A percentile compares a stretch with the other conserved stretches of the same genome.
These are phyloP conservation scores for Quercus robur DNA, from an alignment of 306 rosid genomes.

Conservation along the genomic window DNA sequence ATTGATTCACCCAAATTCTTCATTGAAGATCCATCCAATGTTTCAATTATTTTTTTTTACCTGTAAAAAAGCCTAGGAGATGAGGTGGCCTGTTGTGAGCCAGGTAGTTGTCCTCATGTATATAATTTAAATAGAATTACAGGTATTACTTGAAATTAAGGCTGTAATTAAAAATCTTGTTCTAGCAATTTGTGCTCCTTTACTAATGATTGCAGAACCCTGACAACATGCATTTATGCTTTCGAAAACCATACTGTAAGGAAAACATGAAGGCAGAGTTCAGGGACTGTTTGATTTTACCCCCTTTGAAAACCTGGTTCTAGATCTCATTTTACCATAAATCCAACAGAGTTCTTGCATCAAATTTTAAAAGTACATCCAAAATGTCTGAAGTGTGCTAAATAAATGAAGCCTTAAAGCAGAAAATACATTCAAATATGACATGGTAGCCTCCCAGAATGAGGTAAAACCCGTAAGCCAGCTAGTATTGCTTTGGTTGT, in stretches of 20 bases:
- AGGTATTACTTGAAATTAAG: constrained; percentile 4
- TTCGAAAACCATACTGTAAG: too few relatives aligned
- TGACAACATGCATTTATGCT: background rate
- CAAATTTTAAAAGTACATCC: too few relatives aligned
- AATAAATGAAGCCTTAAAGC: too few relatives aligned
- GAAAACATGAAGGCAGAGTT: too few relatives aligned
- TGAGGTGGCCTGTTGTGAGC: constrained; percentile 31
- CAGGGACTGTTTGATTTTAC: background rate
- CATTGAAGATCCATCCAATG: background rate
- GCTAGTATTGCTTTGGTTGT: too few relatives aligned
- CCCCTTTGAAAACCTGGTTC: background rate
- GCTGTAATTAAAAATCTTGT: too few relatives aligned
- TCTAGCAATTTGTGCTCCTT: background rate
- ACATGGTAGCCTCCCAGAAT: too few relatives aligned
- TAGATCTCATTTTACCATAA: background rate
- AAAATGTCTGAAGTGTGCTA: background rate
- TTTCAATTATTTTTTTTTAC: constrained; percentile 1
- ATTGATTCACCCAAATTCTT: constrained; percentile 17
- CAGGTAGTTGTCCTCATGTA: constrained; percentile 43
- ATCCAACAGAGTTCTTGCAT: background rate
- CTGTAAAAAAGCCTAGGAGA: constrained; percentile 19
- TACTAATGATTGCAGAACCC: background rate
- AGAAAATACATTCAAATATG: too few relatives aligned
- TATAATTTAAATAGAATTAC: constrained; percentile 38
- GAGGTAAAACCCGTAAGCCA: too few relatives aligned